phyloP scores from a whole-genome alignment of 129 eudicot genomes.

The Helichrysum umbraculigerum region DNA sequence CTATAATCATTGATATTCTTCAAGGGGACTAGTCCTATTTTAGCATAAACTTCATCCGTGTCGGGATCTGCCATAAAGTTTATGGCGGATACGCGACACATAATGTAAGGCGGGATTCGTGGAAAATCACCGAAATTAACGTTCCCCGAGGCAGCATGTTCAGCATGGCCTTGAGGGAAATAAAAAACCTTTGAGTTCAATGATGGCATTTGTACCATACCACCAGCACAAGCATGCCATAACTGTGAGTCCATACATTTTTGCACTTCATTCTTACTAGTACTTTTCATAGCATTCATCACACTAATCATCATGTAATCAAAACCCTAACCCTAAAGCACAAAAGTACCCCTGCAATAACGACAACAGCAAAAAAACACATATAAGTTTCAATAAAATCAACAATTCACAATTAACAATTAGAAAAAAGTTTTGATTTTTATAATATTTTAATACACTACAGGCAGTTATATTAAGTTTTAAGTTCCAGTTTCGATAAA shows the following conservation, averaged over 20 bases:
- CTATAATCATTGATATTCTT: constrained; percentile 16
- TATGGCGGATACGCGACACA: constrained; percentile 48
- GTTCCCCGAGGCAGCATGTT: constrained; percentile 42
- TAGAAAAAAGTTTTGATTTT: not conserved
- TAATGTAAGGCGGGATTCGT: constrained; percentile 29
- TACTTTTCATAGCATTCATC: constrained; percentile 44
- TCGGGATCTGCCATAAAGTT: constrained; percentile 38
- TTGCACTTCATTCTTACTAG: constrained; percentile 47
- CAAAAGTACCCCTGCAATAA: constrained; percentile 13
- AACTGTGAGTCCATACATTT: constrained; percentile 72
- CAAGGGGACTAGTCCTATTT: constrained; percentile 41
- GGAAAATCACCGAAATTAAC: constrained; percentile 48
- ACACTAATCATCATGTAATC: constrained; percentile 39
- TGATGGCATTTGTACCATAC: constrained; percentile 50
- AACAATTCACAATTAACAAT: constrained; percentile 1
- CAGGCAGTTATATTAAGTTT: not conserved
- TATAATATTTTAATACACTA: not conserved
- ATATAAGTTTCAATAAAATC: constrained; percentile 10
- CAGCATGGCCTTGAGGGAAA: constrained; percentile 88
- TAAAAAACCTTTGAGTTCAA: constrained; percentile 60
- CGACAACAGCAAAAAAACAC: not conserved
- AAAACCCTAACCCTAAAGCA: not conserved
- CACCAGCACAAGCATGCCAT: constrained; percentile 84
- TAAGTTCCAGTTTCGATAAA: not conserved
- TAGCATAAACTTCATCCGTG: constrained; percentile 60